Conservation (phyloP, 75 land plant genomes). For the Pinus tabuliformis region DNA sequence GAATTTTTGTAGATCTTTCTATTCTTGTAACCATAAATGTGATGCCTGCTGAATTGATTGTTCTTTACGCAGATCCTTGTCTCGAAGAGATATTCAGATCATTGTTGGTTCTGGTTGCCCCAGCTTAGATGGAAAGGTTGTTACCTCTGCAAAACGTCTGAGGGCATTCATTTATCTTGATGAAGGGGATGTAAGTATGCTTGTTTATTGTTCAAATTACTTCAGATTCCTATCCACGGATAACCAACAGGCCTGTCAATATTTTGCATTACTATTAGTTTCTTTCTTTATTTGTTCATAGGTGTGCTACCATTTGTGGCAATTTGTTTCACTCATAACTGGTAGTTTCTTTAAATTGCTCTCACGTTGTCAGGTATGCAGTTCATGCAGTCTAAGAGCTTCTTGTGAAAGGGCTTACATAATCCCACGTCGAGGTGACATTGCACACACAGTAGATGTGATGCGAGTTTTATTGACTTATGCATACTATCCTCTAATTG, state of each 20-base stretch:
- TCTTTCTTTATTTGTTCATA: background rate
- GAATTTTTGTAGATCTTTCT: background rate
- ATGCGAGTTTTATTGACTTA: conserved; percentile 65
- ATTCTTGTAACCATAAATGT: background rate
- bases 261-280: background rate
- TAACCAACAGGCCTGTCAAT: background rate
- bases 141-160: conserved; percentile 88
- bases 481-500: conserved; percentile 48
- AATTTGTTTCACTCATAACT: background rate
- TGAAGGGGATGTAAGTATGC: conserved; percentile 68
- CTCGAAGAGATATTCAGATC: conserved; percentile 53
- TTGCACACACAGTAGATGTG: conserved; percentile 71
- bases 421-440: conserved; percentile 48
- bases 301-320: background rate
- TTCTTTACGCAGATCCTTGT: conserved; percentile 47
- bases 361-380: conserved; percentile 61
- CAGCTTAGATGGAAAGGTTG: conserved; percentile 80
- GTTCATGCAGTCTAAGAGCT: conserved; percentile 66
- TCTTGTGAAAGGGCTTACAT: conserved; percentile 78
- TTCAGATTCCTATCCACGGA: background rate
- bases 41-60: background rate
- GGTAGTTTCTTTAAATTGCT: background rate
- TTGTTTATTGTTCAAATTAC: background rate
- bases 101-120: conserved; percentile 81
- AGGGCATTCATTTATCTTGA: conserved; percentile 66